These are phyloP conservation scores for Marvania coccoides DNA, from an alignment of 139 green algal species.

Conservation along the genomic window DNA sequence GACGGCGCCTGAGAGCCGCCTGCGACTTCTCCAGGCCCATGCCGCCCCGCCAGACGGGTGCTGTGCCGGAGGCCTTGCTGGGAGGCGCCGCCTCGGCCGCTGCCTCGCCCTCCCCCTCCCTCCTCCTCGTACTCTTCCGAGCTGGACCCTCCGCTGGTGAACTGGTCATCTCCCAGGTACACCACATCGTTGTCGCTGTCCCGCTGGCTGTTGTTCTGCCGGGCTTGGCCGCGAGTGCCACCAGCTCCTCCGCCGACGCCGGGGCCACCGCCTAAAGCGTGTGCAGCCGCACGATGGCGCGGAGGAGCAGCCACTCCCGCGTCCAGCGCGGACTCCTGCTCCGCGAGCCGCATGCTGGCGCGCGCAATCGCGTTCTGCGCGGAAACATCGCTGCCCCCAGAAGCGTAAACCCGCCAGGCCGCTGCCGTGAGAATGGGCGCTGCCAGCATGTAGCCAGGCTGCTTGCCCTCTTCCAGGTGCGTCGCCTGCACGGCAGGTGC, in stretches of 20 bases:
- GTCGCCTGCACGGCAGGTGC: background rate
- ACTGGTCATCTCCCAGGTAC: background rate
- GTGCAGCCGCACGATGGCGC: background rate
- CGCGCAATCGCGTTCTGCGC: slow-evolving; percentile 15
- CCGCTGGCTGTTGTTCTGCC: no score
- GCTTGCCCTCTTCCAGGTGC: slow-evolving; percentile 7
- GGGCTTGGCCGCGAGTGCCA: background rate
- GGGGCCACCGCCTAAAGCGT: background rate
- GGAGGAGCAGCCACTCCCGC: background rate
- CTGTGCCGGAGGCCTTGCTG: background rate
- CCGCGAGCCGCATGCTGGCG: slow-evolving; percentile 16
- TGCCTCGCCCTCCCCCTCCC: background rate
- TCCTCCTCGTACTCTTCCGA: no score
- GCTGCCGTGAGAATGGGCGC: slow-evolving; percentile 49
- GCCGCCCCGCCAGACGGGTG: background rate
- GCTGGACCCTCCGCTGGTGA: no score
- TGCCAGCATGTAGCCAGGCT: slow-evolving; percentile 25
- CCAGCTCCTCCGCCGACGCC: background rate
- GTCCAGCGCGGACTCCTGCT: slow-evolving; percentile 16
- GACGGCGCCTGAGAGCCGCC: background rate
- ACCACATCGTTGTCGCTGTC: no score
- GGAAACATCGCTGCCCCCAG: slow-evolving; percentile 11
- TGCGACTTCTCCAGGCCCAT: background rate
- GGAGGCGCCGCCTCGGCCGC: background rate
- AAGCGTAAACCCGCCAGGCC: slow-evolving; percentile 32